Conservation (phyloP, 257 asterid species). For the Striga asiatica region DNA sequence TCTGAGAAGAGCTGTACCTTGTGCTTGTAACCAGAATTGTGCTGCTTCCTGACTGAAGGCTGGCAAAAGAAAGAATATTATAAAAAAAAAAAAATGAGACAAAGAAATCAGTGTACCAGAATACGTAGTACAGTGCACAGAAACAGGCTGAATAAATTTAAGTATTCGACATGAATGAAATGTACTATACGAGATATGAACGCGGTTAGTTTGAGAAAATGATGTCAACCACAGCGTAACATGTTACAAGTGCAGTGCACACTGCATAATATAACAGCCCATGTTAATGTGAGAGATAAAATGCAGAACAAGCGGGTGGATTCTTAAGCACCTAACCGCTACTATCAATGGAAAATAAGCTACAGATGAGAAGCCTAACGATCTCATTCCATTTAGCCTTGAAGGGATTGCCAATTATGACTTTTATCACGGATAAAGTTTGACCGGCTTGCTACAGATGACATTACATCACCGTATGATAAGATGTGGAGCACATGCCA, state of each 20-base stretch:
- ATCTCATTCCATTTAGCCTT: too few species aligned
- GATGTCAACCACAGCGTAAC: too few species aligned
- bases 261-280: neutral
- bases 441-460: neutral
- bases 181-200: too few species aligned
- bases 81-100: neutral
- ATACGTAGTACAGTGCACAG: neutral
- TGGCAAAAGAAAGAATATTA: slow-evolving; percentile 14
- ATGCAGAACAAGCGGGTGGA: neutral
- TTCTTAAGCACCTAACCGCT: neutral
- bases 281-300: neutral
- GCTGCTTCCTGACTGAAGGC: slow-evolving; percentile 71
- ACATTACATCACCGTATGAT: neutral
- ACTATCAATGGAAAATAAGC: neutral
- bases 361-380: neutral
- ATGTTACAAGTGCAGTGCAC: neutral
- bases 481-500: too few species aligned
- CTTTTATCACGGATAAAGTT: neutral
- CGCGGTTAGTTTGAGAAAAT: too few species aligned
- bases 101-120: too few species aligned
- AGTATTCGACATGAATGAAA: too few species aligned
- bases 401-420: neutral
- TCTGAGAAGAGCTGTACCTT: slow-evolving; percentile 32
- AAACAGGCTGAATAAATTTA: neutral
- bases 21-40: slow-evolving; percentile 62